These are phyloP conservation scores for Neurospora africana DNA, from an alignment of 495 filamentous ascomycete genomes.

Conservation along the genomic window DNA sequence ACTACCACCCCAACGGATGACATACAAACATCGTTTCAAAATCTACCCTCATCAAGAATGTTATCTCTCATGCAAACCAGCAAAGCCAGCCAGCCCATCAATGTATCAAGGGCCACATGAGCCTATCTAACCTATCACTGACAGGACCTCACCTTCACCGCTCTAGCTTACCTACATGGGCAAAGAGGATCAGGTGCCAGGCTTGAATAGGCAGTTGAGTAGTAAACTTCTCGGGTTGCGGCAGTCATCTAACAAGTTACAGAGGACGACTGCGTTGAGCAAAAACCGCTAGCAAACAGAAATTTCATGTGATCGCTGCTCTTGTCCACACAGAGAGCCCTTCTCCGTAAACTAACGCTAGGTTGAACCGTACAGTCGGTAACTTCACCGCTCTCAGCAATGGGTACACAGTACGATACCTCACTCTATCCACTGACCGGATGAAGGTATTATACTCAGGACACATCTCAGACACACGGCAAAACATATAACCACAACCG, in stretches of 20 bases:
- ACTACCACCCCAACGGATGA: neutral
- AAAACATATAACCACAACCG: neutral
- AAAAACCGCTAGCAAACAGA: neutral
- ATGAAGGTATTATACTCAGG: neutral
- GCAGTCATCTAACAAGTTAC: neutral
- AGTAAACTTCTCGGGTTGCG: neutral
- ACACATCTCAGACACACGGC: neutral
- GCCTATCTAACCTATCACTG: neutral
- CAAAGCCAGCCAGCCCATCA: neutral
- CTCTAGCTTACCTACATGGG: neutral
- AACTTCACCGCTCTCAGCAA: neutral
- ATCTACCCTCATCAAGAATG: neutral
- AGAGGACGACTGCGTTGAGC: neutral
- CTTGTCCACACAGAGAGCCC: neutral
- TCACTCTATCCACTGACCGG: neutral
- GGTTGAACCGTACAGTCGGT: neutral
- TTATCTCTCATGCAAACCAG: neutral
- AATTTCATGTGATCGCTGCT: neutral
- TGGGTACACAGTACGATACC: neutral
- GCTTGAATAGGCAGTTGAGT: neutral
- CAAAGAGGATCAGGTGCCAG: neutral
- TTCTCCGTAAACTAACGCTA: neutral
- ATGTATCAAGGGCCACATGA: neutral
- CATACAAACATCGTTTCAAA: neutral
- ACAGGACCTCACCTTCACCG: neutral